phyloP scores from a whole-genome alignment of 2,329 filamentous ascomycete species.

The Sporothrix inflata region DNA sequence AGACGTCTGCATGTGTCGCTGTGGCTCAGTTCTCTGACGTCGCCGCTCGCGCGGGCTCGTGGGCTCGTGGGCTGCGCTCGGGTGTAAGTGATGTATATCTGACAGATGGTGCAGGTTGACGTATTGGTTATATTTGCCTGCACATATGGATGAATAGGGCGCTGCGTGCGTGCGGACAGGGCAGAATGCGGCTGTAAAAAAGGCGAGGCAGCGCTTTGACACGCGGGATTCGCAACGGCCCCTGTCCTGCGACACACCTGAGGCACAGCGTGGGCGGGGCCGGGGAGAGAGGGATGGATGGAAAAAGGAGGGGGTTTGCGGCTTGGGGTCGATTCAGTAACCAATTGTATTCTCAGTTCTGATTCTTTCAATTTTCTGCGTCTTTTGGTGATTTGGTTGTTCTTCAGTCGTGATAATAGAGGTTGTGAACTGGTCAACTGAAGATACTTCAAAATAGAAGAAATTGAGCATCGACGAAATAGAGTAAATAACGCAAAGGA shows the following conservation, averaged over 20 bases:
- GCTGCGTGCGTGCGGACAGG: not conserved
- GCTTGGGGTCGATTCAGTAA: not conserved
- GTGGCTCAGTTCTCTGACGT: constrained; percentile 15
- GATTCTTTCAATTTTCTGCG: not conserved
- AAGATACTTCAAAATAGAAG: not conserved
- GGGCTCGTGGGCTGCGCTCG: constrained; percentile 22
- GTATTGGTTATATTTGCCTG: not conserved
- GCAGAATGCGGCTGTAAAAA: constrained; percentile 22
- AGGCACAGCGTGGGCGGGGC: constrained; percentile 42
- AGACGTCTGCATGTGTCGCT: no score
- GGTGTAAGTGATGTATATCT: constrained; percentile 17
- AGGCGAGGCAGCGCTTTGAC: constrained; percentile 33
- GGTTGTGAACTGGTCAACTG: not conserved
- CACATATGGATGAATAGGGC: constrained; percentile 16
- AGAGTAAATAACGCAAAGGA: not conserved
- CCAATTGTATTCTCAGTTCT: not conserved
- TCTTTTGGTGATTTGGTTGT: not conserved
- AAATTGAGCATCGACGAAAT: not conserved
- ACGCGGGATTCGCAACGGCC: constrained; percentile 34
- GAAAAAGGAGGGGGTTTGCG: not conserved
- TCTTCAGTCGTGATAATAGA: not conserved
- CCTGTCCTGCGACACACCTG: constrained; percentile 54
- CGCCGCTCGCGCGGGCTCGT: not conserved
- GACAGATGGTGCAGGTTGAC: constrained; percentile 1
- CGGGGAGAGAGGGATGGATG: not conserved